phyloP scores from a whole-genome alignment of 768 basidiomycete species.

The Tephrocybe rancida region DNA sequence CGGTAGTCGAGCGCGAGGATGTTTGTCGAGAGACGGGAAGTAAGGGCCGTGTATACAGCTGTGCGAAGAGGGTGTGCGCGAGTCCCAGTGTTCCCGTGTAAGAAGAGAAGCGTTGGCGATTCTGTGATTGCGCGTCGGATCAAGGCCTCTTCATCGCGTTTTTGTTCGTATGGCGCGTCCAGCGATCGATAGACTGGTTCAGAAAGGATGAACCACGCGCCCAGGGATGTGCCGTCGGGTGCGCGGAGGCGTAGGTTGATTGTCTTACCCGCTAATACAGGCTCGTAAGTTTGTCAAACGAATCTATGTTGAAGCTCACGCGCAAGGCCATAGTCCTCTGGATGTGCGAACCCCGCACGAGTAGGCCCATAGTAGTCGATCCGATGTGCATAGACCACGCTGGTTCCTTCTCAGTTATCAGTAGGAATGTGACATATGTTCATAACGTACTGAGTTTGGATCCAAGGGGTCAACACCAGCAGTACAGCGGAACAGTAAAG shows the following conservation, averaged over 20 bases:
- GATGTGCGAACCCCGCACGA: conserved; percentile 34
- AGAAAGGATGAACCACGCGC: conserved; percentile 68
- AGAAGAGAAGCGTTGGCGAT: conserved; percentile 65
- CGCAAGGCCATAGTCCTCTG: conserved; percentile 43
- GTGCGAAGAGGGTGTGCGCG: conserved; percentile 58
- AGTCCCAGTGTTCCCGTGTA: conserved; percentile 76
- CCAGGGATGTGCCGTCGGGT: conserved; percentile 62
- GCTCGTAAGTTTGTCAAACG: not conserved
- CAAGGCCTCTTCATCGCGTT: conserved; percentile 13
- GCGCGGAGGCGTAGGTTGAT: conserved; percentile 61
- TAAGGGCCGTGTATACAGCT: conserved; percentile 47
- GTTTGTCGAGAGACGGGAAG: conserved; percentile 56
- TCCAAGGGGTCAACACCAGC: conserved; percentile 38
- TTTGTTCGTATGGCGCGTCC: conserved; percentile 33
- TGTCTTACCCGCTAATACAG: conserved; percentile 56
- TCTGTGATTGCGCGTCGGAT: conserved; percentile 30
- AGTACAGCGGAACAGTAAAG: conserved; percentile 27
- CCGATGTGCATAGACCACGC: conserved; percentile 41
- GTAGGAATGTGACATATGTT: not conserved
- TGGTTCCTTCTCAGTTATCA: conserved; percentile 11
- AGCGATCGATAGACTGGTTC: conserved; percentile 47
- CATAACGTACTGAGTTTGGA: conserved; percentile 37
- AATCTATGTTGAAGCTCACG: conserved; percentile 29
- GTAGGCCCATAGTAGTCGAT: conserved; percentile 34
- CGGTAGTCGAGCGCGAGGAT: conserved; percentile 75